A percentile compares a stretch with the other conserved stretches of the same genome.
Conservation (phyloP, 164 flowering plant species). For the Warburgia ugandensis region DNA sequence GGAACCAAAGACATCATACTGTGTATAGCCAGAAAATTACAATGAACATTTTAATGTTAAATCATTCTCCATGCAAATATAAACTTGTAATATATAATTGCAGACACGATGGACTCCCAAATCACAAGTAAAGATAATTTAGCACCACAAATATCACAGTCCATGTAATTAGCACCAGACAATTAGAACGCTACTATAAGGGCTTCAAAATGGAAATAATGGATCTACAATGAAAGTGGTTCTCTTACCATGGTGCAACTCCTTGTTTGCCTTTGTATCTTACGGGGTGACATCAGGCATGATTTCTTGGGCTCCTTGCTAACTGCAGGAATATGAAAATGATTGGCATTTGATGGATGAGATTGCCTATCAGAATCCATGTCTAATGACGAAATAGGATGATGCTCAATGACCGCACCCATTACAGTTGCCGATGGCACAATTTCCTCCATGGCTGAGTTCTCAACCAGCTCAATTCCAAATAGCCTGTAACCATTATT, state of each 20-base stretch:
- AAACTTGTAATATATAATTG: no score
- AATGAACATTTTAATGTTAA: no score
- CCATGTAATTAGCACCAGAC: no score
- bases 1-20: no score
- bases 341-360: constrained; percentile 54
- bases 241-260: constrained; percentile 78
- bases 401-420: constrained; percentile 33
- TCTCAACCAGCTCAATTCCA: constrained; percentile 71
- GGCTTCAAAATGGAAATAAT: background rate
- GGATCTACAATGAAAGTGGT: no score
- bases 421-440: constrained; percentile 22
- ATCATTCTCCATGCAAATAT: no score
- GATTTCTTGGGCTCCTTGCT: constrained; percentile 76
- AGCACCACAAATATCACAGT: no score
- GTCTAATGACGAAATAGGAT: constrained; percentile 35
- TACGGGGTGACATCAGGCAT: constrained; percentile 53
- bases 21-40: no score
- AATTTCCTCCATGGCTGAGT: constrained; percentile 36
- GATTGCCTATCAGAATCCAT: constrained; percentile 54
- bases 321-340: constrained; percentile 47
- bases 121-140: no score
- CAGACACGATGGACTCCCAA: no score
- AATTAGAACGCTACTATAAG: background rate
- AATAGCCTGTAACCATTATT: constrained; percentile 58
- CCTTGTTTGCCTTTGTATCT: constrained; percentile 62